Evolutionary conservation across 176 grass and related monocot genomes (phyloP).

Genomic region (Zea luxurians): DNA sequence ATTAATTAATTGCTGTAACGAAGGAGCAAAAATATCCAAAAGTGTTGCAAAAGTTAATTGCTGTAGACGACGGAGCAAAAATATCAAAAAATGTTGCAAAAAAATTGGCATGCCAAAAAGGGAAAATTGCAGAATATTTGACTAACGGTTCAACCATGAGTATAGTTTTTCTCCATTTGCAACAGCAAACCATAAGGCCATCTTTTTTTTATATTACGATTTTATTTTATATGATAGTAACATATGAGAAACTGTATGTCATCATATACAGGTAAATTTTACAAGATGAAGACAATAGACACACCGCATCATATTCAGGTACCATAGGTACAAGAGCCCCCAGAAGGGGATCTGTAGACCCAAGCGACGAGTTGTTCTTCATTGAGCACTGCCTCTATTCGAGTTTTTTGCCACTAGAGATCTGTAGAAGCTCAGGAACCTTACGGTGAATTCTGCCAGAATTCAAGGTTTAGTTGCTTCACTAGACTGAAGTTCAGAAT

Average conservation of each 20-base stretch:
- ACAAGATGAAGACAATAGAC: background rate
- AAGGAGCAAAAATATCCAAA: background rate
- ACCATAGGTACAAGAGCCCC: background rate
- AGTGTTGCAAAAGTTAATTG: background rate
- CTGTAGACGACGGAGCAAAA: background rate
- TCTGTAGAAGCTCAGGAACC: conserved; percentile 68
- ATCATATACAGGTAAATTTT: background rate
- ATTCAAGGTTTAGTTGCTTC: conserved; percentile 9
- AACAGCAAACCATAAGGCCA: background rate
- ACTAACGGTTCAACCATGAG: background rate
- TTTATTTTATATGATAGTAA: background rate
- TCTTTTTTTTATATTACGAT: background rate
- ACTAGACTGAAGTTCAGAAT: background rate
- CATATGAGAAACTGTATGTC: background rate
- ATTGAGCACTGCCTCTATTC: conserved; percentile 13
- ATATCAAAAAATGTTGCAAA: background rate
- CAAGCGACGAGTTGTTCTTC: background rate
- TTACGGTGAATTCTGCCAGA: conserved; percentile 68
- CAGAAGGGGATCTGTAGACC: background rate
- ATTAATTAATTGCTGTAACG: background rate
- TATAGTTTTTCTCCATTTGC: background rate
- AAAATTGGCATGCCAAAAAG: background rate
- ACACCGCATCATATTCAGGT: conserved; percentile 32
- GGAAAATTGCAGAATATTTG: background rate
- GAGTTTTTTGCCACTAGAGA: conserved; percentile 47